Conservation (phyloP, 768 basidiomycete genomes). For the Lactarius hengduanensis region DNA sequence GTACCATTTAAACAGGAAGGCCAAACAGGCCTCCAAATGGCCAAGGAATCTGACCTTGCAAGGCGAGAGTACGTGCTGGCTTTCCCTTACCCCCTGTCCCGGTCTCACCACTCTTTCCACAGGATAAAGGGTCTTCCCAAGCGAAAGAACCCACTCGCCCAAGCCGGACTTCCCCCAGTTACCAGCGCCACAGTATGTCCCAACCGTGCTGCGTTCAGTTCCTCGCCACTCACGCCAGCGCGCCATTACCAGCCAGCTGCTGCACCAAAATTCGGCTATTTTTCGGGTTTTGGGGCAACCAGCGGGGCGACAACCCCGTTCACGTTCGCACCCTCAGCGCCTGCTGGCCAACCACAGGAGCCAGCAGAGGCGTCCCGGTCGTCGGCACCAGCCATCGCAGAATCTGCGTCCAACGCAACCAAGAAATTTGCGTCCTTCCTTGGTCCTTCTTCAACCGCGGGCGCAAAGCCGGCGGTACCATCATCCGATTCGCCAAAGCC, state of each 20-base stretch:
- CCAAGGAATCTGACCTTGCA: slow-evolving; percentile 55
- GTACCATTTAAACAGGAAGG: slow-evolving; percentile 40
- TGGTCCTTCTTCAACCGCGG: slow-evolving; percentile 21
- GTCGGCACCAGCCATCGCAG: slow-evolving; percentile 24
- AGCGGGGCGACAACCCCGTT: slow-evolving; percentile 38
- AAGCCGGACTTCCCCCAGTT: slow-evolving; percentile 29
- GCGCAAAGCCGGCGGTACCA: slow-evolving; percentile 17
- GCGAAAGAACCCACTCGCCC: slow-evolving; percentile 35
- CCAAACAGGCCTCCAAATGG: slow-evolving; percentile 52
- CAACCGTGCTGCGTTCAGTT: slow-evolving; percentile 20
- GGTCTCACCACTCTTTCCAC: slow-evolving; percentile 1
- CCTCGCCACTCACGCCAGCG: slow-evolving; percentile 20
- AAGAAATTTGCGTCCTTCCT: slow-evolving; percentile 29
- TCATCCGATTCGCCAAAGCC: slow-evolving; percentile 18
- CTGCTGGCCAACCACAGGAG: slow-evolving; percentile 30
- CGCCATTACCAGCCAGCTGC: slow-evolving; percentile 21
- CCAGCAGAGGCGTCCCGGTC: slow-evolving; percentile 30
- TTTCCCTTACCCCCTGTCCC: background rate
- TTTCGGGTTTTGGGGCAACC: slow-evolving; percentile 50
- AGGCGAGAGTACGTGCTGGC: slow-evolving; percentile 51
- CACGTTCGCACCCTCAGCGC: slow-evolving; percentile 39
- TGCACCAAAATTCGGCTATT: slow-evolving; percentile 49
- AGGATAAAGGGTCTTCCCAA: slow-evolving; percentile 71
- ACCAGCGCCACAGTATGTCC: slow-evolving; percentile 34
- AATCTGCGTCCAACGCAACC: slow-evolving; percentile 28